Evolutionary conservation across 768 basidiomycete species (phyloP).

Genomic region (Leccinellum rugosiceps): DNA sequence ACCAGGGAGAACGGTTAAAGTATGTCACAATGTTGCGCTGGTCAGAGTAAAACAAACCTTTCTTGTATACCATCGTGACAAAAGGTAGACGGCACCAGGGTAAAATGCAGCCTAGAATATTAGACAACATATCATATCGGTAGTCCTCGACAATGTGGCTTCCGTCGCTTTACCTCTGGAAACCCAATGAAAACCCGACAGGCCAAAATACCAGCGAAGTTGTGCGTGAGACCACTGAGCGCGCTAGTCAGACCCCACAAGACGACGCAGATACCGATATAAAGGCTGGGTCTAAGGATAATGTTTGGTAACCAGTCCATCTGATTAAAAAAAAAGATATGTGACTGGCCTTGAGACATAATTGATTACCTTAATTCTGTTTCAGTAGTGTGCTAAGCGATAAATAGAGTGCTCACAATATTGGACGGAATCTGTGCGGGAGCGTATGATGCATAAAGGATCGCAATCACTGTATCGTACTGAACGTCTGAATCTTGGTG

Average conservation of each 20-base stretch:
- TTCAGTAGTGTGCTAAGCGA: background rate
- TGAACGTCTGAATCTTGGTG: conserved; percentile 31
- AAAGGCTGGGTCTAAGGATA: conserved; percentile 51
- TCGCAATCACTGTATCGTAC: background rate
- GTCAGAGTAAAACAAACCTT: conserved; percentile 9
- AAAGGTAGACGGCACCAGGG: conserved; percentile 35
- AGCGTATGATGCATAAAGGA: background rate
- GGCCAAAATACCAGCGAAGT: conserved; percentile 41
- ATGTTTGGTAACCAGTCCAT: background rate
- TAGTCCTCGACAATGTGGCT: background rate
- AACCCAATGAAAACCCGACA: conserved; percentile 53
- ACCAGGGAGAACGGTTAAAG: background rate
- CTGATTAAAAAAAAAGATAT: background rate
- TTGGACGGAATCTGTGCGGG: background rate
- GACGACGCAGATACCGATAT: conserved; percentile 41
- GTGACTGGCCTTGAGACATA: conserved; percentile 43
- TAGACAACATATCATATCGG: background rate
- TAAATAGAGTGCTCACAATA: conserved; percentile 16
- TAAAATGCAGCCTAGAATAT: conserved; percentile 25
- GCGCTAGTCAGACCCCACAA: conserved; percentile 67
- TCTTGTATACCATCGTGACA: conserved; percentile 26
- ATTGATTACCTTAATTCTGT: conserved; percentile 45
- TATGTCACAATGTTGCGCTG: background rate
- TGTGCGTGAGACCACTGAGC: conserved; percentile 57
- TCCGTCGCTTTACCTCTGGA: conserved; percentile 43